Evolutionary conservation across 1,284 basidiomycete species (phyloP).

Genomic region (Pterula multifida): DNA sequence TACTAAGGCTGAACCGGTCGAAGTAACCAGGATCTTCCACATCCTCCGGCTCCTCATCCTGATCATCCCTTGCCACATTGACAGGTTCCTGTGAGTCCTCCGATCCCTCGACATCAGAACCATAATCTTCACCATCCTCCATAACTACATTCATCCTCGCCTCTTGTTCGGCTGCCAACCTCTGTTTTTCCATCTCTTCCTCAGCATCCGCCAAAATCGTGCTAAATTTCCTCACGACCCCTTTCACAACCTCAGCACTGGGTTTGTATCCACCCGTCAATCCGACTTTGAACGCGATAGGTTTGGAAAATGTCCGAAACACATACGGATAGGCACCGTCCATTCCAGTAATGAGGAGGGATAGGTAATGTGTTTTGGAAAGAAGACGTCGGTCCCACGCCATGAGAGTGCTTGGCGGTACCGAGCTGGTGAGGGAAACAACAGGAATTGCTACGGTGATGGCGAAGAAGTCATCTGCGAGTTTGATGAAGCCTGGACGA

Average conservation of each 20-base stretch:
- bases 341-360: slow-evolving; percentile 46
- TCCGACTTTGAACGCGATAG: slow-evolving; percentile 42
- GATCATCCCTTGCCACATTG: too few species aligned
- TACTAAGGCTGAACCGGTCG: slow-evolving; percentile 45
- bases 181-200: slow-evolving; percentile 19
- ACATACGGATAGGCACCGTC: slow-evolving; percentile 37
- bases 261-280: slow-evolving; percentile 45
- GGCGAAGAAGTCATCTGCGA: slow-evolving; percentile 32
- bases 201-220: slow-evolving; percentile 28
- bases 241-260: slow-evolving; percentile 28
- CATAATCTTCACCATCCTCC: slow-evolving; percentile 8
- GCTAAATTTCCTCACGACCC: slow-evolving; percentile 35
- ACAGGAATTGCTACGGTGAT: slow-evolving; percentile 44
- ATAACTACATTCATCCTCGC: slow-evolving; percentile 10
- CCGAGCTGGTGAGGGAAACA: slow-evolving; percentile 29
- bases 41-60: slow-evolving; percentile 18
- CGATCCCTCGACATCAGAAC: slow-evolving; percentile 7
- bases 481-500: slow-evolving; percentile 39
- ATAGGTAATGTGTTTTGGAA: slow-evolving; percentile 35
- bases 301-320: slow-evolving; percentile 19
- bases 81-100: slow-evolving; percentile 7
- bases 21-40: slow-evolving; percentile 28
- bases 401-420: slow-evolving; percentile 42
- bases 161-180: slow-evolving; percentile 10
- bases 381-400: slow-evolving; percentile 53